Base-by-base conservation (phyloP, 345 rosid genomes). In the Sonneratia caseolaris region DNA sequence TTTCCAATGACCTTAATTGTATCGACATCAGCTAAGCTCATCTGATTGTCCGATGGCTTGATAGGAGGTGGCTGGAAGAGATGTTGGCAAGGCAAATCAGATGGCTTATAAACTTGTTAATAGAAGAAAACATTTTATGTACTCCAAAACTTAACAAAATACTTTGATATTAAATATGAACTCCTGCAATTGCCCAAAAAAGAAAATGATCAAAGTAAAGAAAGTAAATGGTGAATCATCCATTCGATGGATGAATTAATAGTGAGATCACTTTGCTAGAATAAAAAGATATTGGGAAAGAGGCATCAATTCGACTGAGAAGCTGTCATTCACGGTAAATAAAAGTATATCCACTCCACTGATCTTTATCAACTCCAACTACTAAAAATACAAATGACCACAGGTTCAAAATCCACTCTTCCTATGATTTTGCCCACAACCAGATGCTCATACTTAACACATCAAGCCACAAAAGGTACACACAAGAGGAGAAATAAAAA, bases 1-100 rank as follows among this genome's bases (percentile, higher is more conserved):
- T 94, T 94, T 1, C 98, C 98, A 48, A 94, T 84, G 66, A 91
- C 84, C 75, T 94, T 91, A 70, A 94, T 82, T 37, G 86, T 75
- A 70, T 91, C 98, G 22, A 92, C 62, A 71, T 92, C 97, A 16
- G 88, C 86, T 74, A 92, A 82, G 78, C 78, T 90, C 84, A 92
- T 71, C 81, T 89, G 92, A 72, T 90, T 75, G 77, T 92, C 97
- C 8, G 88, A 62, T 72, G 97, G 85, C 78, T 76, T 82, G 76
- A 91, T 89, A 7, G 82, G 95, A 47, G 95, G 77, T 56, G 86
- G 85, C 97, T 91, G 86, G 78, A 71, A 71, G 7, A 70, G 69
- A 62, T 71, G 32, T 42, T 43, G 43, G 37, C 56, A 43, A 42
- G 56, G 53, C 19, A 42, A 38, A 12, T 27, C 3, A 32, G 27